Conservation (phyloP, 148 eudicot species). For the Pharnaceum exiguum region DNA sequence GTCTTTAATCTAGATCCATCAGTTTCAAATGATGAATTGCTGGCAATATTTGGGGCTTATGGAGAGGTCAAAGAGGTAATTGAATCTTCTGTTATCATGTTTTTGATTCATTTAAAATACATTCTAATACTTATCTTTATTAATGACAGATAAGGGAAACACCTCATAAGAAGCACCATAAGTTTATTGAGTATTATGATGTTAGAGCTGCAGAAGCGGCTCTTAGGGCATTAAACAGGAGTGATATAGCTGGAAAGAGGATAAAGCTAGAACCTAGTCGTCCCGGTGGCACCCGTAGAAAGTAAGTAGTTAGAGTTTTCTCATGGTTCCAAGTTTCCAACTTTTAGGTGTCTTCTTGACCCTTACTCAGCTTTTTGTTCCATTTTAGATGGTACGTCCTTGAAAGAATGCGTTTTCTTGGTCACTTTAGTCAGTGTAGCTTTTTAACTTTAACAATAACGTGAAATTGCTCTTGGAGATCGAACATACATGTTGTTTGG, state of each 20-base stretch:
- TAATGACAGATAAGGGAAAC: conserved; percentile 79
- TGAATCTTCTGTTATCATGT: not conserved
- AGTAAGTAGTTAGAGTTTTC: conserved; percentile 33
- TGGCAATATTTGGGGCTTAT: conserved; percentile 76
- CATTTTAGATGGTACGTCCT: not conserved
- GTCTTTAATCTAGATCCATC: conserved; percentile 91
- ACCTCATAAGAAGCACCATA: conserved; percentile 90
- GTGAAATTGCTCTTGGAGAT: no score
- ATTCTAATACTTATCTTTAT: conserved; percentile 1
- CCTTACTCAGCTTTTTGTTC: not conserved
- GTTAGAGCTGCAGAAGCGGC: conserved; percentile 97
- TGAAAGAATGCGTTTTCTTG: not conserved
- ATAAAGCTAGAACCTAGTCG: conserved; percentile 96
- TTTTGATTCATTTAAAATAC: not conserved
- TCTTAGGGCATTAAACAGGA: conserved; percentile 79
- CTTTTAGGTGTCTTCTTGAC: not conserved
- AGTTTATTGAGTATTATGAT: conserved; percentile 89
- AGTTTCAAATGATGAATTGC: conserved; percentile 85
- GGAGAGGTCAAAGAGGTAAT: conserved; percentile 96
- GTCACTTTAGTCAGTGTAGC: no score
- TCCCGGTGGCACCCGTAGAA: conserved; percentile 92
- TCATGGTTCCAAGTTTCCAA: not conserved
- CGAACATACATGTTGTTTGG: no score
- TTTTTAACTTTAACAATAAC: no score
- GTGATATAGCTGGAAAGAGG: conserved; percentile 95